Base-by-base conservation (phyloP, 2,329 filamentous ascomycete genomes). In the Aspergillus quadrilineatus region DNA sequence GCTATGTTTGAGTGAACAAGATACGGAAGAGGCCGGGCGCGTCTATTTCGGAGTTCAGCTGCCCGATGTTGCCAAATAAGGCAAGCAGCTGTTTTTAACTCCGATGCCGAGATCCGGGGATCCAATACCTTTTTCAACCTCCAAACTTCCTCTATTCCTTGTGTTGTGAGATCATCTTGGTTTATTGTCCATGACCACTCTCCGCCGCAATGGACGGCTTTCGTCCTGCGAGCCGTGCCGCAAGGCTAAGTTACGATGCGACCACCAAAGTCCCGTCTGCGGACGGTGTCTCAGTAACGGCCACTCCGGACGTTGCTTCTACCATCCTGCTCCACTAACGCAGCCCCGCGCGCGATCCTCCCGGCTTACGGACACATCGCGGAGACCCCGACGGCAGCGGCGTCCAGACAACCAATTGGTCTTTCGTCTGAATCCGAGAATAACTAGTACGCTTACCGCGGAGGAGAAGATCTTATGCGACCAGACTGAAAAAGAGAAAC, bases 161-260 rank as follows among this genome's bases (percentile, higher is more conserved):
- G 30, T 10, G 7, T 34, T 10, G 6, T 5, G 10, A 7, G 5
- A 10, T 34, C 30, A 34, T 10, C 30, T 34, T 34, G 30, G 4
- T 34, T 3, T 34, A 7, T 34, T 34, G 30, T 8, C 30, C 4
- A 34, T 5, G 30, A 10, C 30, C 7, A 48, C 30, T 14, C 29
- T 36, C 4, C 45, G 45, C 2, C 29, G 30, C 2, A 58, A 58
- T 15, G 56, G 56, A 1, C 56, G 62, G n/a, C 49, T 62, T 7
- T 59, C 64, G 2, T 66, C 64, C 3, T 66, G 64, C 49, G 64
- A 66, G 51, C 65, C 65, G 4, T 67, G 65, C 41, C 61, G 65
- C 5, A 65, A 60, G 46, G 60, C 64, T 12, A 67, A 66, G 43
- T 26, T 67, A n/a, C 63, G 65, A 15, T 67, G 65, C 42, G 65